Percentiles rank a stretch among this genome's conserved stretches.
Conservation (phyloP, 1,139 yeast species). For the Eremothecium sinecaudum region DNA sequence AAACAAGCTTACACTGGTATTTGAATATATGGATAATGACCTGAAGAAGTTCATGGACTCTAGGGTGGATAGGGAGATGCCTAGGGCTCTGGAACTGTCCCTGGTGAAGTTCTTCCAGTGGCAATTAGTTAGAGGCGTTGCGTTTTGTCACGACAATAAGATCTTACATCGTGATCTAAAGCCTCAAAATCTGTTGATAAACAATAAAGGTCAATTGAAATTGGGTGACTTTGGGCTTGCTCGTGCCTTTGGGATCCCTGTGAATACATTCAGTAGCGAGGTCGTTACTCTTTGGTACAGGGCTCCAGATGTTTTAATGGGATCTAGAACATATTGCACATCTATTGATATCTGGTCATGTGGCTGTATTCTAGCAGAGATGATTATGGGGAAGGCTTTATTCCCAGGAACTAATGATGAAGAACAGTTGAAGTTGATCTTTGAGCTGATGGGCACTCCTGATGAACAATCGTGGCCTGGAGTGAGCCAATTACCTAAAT, state of each 20-base stretch:
- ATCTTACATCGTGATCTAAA: constrained; percentile 92
- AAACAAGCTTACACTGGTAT: constrained; percentile 85
- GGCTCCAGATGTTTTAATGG: constrained; percentile 94
- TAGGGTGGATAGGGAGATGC: constrained; percentile 24
- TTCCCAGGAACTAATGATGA: constrained; percentile 96
- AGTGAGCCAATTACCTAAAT: constrained; percentile 76
- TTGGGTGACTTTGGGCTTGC: constrained; percentile 98
- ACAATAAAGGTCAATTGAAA: constrained; percentile 80
- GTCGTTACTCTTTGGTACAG: constrained; percentile 98
- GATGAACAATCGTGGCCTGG: constrained; percentile 96
- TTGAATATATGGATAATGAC: constrained; percentile 90
- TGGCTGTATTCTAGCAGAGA: constrained; percentile 95
- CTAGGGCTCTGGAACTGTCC: constrained; percentile 42
- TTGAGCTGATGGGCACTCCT: constrained; percentile 93
- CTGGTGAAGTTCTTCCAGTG: constrained; percentile 89
- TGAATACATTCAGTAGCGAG: constrained; percentile 91
- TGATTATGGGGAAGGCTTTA: constrained; percentile 95
- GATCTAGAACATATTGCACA: constrained; percentile 89
- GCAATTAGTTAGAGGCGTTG: constrained; percentile 80
- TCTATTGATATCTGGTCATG: constrained; percentile 98
- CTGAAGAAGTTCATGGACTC: constrained; percentile 90
- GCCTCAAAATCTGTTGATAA: constrained; percentile 88
- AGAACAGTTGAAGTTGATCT: constrained; percentile 82
- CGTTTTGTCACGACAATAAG: constrained; percentile 91
- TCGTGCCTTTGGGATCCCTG: constrained; percentile 96